Evolutionary conservation across 106 monocot genomes (phyloP).

Genomic region (Hemerocallis citrina): DNA sequence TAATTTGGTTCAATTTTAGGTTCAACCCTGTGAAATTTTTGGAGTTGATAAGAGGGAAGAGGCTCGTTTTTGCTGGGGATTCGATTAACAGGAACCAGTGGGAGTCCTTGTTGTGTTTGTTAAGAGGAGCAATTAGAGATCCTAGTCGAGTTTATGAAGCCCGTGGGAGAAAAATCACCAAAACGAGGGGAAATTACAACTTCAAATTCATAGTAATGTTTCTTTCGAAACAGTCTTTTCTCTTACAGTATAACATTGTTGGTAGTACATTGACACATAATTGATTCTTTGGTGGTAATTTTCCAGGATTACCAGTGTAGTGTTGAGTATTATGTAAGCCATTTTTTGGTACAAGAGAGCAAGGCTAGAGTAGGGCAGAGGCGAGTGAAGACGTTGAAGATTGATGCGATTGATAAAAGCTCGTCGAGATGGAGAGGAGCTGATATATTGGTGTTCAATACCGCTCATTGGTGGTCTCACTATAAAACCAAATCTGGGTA

Average conservation of each 20-base stretch:
- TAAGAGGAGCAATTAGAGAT: constrained; percentile 36
- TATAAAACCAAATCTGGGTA: constrained; percentile 90
- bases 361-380: constrained; percentile 58
- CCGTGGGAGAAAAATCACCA: constrained; percentile 61
- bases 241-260: background rate
- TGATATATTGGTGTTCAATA: constrained; percentile 85
- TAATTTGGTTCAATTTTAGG: constrained; percentile 26
- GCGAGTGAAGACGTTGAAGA: constrained; percentile 45
- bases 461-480: constrained; percentile 93
- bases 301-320: constrained; percentile 88
- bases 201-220: constrained; percentile 61
- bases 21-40: constrained; percentile 67
- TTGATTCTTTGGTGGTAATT: constrained; percentile 8
- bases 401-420: constrained; percentile 71
- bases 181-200: constrained; percentile 63
- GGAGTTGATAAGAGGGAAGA: constrained; percentile 70
- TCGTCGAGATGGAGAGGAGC: constrained; percentile 85
- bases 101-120: constrained; percentile 91
- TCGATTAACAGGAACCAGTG: constrained; percentile 95
- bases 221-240: background rate
- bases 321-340: constrained; percentile 80
- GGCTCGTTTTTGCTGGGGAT: constrained; percentile 86
- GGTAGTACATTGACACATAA: background rate
- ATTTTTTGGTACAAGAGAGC: constrained; percentile 83
- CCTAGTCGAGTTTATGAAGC: constrained; percentile 60